Base-by-base conservation (phyloP, 306 rosid species). In the Phaseolus lunatus region DNA sequence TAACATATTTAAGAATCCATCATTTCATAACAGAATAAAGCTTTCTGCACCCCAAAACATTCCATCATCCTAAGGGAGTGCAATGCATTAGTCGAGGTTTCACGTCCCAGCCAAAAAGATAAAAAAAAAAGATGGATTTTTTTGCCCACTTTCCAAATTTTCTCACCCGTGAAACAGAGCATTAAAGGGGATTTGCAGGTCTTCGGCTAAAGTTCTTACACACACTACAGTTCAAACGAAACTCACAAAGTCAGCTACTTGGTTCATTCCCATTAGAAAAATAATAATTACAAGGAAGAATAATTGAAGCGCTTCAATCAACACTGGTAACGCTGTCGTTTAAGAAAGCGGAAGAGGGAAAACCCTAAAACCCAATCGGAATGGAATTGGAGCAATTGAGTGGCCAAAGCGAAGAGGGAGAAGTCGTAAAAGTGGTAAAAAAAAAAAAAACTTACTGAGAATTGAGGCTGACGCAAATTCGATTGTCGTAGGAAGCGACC, bases 381-480 rank as follows among this genome's bases (percentile, higher is more conserved):
- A 84, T 71, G 5, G 59, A 57, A 68, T 75, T 67, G 37, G 41
- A 20, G 8, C 12, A 31, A 66, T 31, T 44, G 58, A 75, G n/a
- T 24, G 47, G 11, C 16, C 33, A 43, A 79, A 73, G 26, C 18
- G 12, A 10, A 23, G 62, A 50, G 11, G 7, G 20, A 81, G 24
- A 23, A 7, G 15, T 7, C 16, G 19, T 7, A 39, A 23, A 13
- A n/a, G 3, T 18, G 29, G 15, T n/a, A 9, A 80, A 23, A 67
- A 52, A 47, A 45, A 83, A 85, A 20, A 69, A 54, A 54, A 29
- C 90, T 81, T 74, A 90, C 95, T 90, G 88, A 68, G 84, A 82
- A 72, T 64, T 53, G 70, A 66, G 52, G 78, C 67, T 78, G 86
- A 76, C 72, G 58, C 83, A 26, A 67, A 75, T 80, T 83, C 43